Base-by-base conservation (phyloP, 225 moss, liverwort and hornwort species). In the Marchantia polymorpha region DNA sequence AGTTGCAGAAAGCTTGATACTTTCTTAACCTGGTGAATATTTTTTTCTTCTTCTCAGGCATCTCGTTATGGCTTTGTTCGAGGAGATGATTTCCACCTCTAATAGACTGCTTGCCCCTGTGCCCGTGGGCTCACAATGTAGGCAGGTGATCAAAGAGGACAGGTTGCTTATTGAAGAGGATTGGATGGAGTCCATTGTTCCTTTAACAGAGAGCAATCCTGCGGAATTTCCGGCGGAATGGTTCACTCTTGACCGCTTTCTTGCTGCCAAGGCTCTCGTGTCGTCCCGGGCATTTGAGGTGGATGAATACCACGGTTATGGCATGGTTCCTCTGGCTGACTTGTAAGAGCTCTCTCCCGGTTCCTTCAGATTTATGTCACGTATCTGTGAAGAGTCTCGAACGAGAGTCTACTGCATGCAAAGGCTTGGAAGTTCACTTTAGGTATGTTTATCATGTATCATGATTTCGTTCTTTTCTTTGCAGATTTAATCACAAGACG, bases 301-400 rank as follows among this genome's bases (percentile, higher is more conserved):
- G 25, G 94, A 96, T 81, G 89, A 91, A 11, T 72, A 86, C 80
- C 92, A 96, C 82, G 92, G 94, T 30, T 89, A 83, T 86, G 91
- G 92, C 85, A 93, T 94, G 92, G 91, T 96, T 76, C 96, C 96
- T 79, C 89, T 96, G 83, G 96, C 94, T 68, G 94, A 96, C 82
- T 83, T 96, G 96, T 96, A 91, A 84, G 85, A 78, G 75, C 71
- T 77, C 72, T 50, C 63, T 70, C 77, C 74, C 56, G 51, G 46
- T 25, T 75, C n/a, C 10, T 0, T 61, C 61, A 19, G 61, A 23
- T 23, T 61, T 61, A 1, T 61, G 83, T 77, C 60, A 16, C n/a
- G 23, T 8, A 74, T 26, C 54, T 26, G 73, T 74, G 23, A 55
- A 54, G 1, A 6, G 7, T 23, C 9, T 39, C 39, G 1, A 58